Base-by-base conservation (phyloP, 2,329 filamentous ascomycete species). In the Fusarium sp. region DNA sequence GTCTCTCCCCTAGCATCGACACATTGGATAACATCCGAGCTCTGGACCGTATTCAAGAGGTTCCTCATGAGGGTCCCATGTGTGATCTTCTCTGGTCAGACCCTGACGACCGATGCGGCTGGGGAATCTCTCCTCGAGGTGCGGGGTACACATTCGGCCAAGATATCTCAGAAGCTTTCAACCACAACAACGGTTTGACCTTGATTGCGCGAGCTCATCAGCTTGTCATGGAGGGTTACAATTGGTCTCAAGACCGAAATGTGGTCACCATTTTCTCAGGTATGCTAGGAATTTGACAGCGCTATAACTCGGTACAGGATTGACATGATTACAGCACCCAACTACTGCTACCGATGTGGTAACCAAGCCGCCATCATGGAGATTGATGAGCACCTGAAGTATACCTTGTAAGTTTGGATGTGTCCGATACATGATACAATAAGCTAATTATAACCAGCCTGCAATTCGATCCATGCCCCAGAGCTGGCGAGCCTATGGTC, bases 361-460 rank as follows among this genome's bases (percentile, higher is more conserved):
- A 99, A 99, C 83, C 96, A 98, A 83, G 96, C 96, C 59, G 96
- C 96, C n/a, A 98, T 99, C 81, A 99, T 99, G 96, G 96, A 98
- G 83, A 99, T 99, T 81, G 96, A 98, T 73, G 96, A 99, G 84
- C 94, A 98, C 81, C 85, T 99, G 79, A 98, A 99, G 86, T 99
- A 98, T 84, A 98, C 96, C 77, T 98, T 99, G 95, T 98, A 88
- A 82, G 94, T 90, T 52, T 34, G 26, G 19, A 17, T 15, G 17
- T 31, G 21, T n/a, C 28, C n/a, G 21, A 10, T 9, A 33, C 15
- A 7, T 10, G 17, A 7, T 15, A 14, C n/a, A 26, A 47, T 19
- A 58, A 66, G 76, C 81, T 71, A 80, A 61, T 66, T 22, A 47
- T 36, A 28, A 62, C 21, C 76, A 99, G 96, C 91, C 85, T 99